phyloP scores from a whole-genome alignment of 2,329 filamentous ascomycete species.

The Epichloe gansuensis region DNA sequence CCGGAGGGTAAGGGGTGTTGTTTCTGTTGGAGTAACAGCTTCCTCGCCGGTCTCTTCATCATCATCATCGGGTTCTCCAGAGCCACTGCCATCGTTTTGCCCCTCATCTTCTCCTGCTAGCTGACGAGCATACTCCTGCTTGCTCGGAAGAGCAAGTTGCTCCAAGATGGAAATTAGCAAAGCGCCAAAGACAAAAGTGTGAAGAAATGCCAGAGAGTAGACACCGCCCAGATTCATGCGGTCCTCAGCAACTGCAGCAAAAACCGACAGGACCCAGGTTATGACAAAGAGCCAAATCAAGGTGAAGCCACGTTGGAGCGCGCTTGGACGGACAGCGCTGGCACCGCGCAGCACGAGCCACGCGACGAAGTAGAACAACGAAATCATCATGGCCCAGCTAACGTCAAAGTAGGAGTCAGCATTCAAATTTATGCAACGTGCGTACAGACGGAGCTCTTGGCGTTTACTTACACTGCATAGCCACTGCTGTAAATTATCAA shows the following conservation, averaged over 20 bases:
- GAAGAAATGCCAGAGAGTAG: slow-evolving; percentile 72
- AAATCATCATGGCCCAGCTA: slow-evolving; percentile 72
- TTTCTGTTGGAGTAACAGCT: slow-evolving; percentile 32
- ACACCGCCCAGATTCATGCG: slow-evolving; percentile 59
- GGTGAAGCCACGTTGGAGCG: slow-evolving; percentile 69
- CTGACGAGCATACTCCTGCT: slow-evolving; percentile 52
- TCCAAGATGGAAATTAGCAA: slow-evolving; percentile 67
- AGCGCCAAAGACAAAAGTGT: slow-evolving; percentile 61
- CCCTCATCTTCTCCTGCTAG: slow-evolving; percentile 37
- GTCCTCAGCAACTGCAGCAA: slow-evolving; percentile 63
- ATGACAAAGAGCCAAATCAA: slow-evolving; percentile 74
- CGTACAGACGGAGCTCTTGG: not conserved
- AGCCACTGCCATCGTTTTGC: slow-evolving; percentile 21
- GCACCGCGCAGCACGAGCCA: slow-evolving; percentile 76
- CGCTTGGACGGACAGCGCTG: slow-evolving; percentile 69
- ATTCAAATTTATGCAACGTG: not conserved
- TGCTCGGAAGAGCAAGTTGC: slow-evolving; percentile 61
- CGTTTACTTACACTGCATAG: slow-evolving; percentile 51
- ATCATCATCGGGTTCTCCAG: not conserved
- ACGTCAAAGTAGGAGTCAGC: slow-evolving; percentile 8
- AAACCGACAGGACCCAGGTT: slow-evolving; percentile 60
- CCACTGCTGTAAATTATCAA: slow-evolving; percentile 82
- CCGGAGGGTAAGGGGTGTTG: slow-evolving; percentile 43
- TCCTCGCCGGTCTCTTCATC: slow-evolving; percentile 9
- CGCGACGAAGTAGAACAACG: slow-evolving; percentile 64